These are phyloP conservation scores for Trichoderma afroharzianum DNA, from an alignment of 2,329 filamentous ascomycete genomes.

Conservation along the genomic window DNA sequence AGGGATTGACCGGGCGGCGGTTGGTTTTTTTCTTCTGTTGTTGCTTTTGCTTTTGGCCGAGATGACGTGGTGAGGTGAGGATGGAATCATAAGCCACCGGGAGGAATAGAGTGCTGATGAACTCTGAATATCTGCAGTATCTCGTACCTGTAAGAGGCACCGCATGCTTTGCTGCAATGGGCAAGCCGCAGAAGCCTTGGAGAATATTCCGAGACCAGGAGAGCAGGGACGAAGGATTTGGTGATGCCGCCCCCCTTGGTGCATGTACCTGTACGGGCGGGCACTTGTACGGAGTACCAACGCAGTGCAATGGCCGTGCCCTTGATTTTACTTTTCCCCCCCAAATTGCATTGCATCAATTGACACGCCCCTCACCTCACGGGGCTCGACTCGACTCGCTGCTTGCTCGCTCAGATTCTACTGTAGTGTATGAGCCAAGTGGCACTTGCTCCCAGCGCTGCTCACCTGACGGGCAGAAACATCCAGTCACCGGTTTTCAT, in stretches of 20 bases:
- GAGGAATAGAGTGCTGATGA: conserved; percentile 8
- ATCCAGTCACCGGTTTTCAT: conserved; percentile 45
- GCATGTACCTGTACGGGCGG: neutral
- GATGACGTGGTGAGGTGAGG: neutral
- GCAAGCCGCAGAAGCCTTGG: neutral
- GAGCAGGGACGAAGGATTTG: neutral
- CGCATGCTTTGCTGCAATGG: neutral
- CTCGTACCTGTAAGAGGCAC: neutral
- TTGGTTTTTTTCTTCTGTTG: neutral
- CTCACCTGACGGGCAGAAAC: conserved; percentile 20
- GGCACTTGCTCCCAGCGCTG: conserved; percentile 16
- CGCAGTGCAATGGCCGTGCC: neutral
- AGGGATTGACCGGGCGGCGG: neutral
- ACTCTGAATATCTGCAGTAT: neutral
- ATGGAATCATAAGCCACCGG: neutral
- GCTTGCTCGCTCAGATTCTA: neutral
- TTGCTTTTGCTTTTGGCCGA: neutral
- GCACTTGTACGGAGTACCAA: neutral
- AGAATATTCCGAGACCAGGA: neutral
- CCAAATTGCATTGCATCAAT: neutral
- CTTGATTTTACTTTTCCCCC: neutral
- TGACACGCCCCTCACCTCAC: neutral
- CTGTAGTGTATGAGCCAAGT: neutral
- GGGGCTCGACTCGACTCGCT: neutral
- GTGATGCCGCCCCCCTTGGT: neutral